Percentiles rank a stretch among this genome's conserved stretches.
These are phyloP conservation scores for Elsinoe ampelina DNA, from an alignment of 2,329 filamentous ascomycete genomes.

Conservation along the genomic window DNA sequence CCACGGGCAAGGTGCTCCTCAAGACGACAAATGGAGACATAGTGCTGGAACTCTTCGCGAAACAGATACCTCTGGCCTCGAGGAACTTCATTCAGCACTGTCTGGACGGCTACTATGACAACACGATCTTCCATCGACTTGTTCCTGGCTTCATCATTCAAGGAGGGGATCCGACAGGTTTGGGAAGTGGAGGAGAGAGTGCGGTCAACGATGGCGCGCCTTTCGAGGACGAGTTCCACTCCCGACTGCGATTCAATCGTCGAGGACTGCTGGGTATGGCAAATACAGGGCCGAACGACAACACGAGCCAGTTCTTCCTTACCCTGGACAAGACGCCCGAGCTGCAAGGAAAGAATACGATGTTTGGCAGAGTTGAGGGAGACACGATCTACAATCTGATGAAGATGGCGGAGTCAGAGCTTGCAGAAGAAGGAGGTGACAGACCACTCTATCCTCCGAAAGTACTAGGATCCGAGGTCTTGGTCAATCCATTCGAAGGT, in stretches of 20 bases:
- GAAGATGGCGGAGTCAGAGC: constrained; percentile 83
- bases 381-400: constrained; percentile 94
- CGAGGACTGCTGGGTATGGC: constrained; percentile 92
- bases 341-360: constrained; percentile 78
- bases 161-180: constrained; percentile 88
- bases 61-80: constrained; percentile 81
- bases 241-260: constrained; percentile 83
- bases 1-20: constrained; percentile 82
- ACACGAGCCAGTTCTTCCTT: constrained; percentile 96
- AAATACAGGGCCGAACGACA: constrained; percentile 69
- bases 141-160: constrained; percentile 89
- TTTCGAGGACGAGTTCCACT: constrained; percentile 86
- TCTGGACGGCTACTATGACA: constrained; percentile 89
- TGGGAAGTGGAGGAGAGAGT: constrained; percentile 80
- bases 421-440: constrained; percentile 66
- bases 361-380: constrained; percentile 86
- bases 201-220: constrained; percentile 80
- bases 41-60: constrained; percentile 86
- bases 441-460: constrained; percentile 78
- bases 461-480: constrained; percentile 62
- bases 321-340: constrained; percentile 77
- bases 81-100: constrained; percentile 95
- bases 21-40: constrained; percentile 86
- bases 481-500: constrained; percentile 74
- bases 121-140: constrained; percentile 87